These are phyloP conservation scores for Chaetomiaceae sp. DNA, from an alignment of 2,329 filamentous ascomycete genomes.

Conservation along the genomic window DNA sequence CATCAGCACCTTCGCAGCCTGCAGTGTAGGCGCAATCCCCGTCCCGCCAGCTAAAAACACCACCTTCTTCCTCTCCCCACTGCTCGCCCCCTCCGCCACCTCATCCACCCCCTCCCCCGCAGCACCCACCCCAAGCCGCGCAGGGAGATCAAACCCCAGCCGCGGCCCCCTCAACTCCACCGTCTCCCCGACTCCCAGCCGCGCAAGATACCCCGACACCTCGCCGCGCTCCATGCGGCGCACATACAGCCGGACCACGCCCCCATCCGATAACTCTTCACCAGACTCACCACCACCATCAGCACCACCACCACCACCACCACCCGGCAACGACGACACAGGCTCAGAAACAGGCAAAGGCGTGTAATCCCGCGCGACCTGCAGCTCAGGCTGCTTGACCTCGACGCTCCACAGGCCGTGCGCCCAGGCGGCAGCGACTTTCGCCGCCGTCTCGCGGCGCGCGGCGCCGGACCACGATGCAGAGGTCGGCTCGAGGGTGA, in stretches of 20 bases:
- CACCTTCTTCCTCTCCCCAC: conserved; percentile 41
- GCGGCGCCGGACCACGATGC: not conserved
- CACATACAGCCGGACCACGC: conserved; percentile 70
- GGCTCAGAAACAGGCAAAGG: conserved; percentile 57
- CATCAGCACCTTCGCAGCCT: conserved; percentile 62
- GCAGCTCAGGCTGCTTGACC: conserved; percentile 88
- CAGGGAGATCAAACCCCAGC: conserved; percentile 52
- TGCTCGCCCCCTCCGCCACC: conserved; percentile 7
- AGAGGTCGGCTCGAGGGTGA: conserved; percentile 49
- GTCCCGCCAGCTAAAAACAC: conserved; percentile 90
- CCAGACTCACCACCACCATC: conserved; percentile 30
- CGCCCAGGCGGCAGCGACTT: conserved; percentile 43
- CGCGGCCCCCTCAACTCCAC: conserved; percentile 77
- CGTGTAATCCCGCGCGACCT: conserved; percentile 88
- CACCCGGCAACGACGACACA: conserved; percentile 20
- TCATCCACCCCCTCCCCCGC: not conserved
- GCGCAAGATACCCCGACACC: conserved; percentile 74
- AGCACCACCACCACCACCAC: conserved; percentile 25
- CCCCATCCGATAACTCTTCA: too few species aligned
- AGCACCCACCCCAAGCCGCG: conserved; percentile 28
- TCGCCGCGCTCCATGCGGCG: conserved; percentile 75
- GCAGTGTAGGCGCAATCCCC: conserved; percentile 83
- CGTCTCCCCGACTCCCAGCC: conserved; percentile 53
- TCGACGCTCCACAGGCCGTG: conserved; percentile 80
- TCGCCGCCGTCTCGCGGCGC: not conserved